Evolutionary conservation across 2,329 filamentous ascomycete species (phyloP), one percentile per base, ranked within the genome.

Genomic region (Cladosporium sp.): DNA sequence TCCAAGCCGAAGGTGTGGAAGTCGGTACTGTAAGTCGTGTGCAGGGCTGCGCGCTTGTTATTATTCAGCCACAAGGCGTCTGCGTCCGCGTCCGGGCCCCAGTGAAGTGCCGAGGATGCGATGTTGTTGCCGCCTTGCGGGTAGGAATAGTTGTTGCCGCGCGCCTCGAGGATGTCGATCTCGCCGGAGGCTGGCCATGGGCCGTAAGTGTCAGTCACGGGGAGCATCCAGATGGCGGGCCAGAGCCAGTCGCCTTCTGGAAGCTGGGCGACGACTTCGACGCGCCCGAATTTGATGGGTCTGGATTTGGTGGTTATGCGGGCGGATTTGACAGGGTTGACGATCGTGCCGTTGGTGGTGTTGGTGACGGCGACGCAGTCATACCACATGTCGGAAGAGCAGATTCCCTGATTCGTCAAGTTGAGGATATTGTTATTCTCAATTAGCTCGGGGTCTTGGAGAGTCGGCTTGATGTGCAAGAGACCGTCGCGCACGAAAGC

Each of bases 211-310:
- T 83, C 77, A 41, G 84, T 75, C 43, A 81, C 82, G 1, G 89
- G 89, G 74, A 93, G 76, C 86, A 95, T 87, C 86, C 87, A 91
- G 63, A 95, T 92, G n/a, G 87, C 87, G 2, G 89, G 89, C 89
- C 89, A 93, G 9, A 95, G 77, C 89, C 89, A 93, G 72, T 93
- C 88, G 50, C 89, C 89, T 44, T 75, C 69, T 4, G 89, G 87
- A 28, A 93, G 72, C 70, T 85, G 85, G 22, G 89, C 89, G 1
- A 79, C 83, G 4, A 95, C 87, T 66, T 95, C 87, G 49, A 95
- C 79, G 41, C 87, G 85, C 44, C 89, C 89, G 66, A 87, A 95
- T 70, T 83, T 88, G 74, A 95, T 87, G 13, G 72, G 78, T 6
- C 82, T 82, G 13, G 84, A 81, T 65, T 81, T 85, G 53, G 86